Percentiles rank a stretch among this genome's conserved stretches.
Evolutionary conservation across 345 rosid genomes (phyloP).

Genomic region (Leavenworthia alabamica): DNA sequence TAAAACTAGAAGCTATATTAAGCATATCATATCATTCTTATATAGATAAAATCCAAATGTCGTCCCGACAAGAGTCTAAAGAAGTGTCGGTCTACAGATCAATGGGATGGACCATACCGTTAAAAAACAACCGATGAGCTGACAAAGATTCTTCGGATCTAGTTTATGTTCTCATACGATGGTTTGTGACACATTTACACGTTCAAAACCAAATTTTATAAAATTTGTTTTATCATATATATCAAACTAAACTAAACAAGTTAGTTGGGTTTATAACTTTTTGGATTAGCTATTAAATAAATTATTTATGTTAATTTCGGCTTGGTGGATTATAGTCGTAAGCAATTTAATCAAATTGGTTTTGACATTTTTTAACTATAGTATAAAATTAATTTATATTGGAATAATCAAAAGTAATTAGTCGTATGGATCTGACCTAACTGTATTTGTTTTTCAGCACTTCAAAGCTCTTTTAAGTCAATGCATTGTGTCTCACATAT

Average conservation of each 20-base stretch:
- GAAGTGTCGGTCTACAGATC: slow-evolving; percentile 6
- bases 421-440: slow-evolving; percentile 28
- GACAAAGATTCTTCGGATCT: slow-evolving; percentile 19
- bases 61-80: slow-evolving; percentile 6
- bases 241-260: background rate
- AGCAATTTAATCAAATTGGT: slow-evolving; percentile 24
- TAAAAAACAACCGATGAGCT: slow-evolving; percentile 10
- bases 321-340: background rate
- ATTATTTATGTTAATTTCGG: background rate
- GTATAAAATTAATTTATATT: background rate
- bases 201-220: background rate
- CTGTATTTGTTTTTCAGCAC: slow-evolving; percentile 15
- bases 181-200: slow-evolving; percentile 11
- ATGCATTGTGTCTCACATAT: slow-evolving; percentile 13
- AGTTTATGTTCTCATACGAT: slow-evolving; percentile 10
- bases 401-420: background rate
- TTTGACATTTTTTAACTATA: slow-evolving; percentile 7
- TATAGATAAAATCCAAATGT: background rate
- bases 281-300: background rate
- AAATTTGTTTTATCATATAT: background rate
- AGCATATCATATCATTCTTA: background rate
- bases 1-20: background rate
- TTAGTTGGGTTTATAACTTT: no score
- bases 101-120: background rate
- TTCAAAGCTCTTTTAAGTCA: slow-evolving; percentile 25